Percentiles rank a stretch among this genome's conserved stretches.
phyloP scores from a whole-genome alignment of 139 green algal genomes.

The Pseudopediastrum boryanum region DNA sequence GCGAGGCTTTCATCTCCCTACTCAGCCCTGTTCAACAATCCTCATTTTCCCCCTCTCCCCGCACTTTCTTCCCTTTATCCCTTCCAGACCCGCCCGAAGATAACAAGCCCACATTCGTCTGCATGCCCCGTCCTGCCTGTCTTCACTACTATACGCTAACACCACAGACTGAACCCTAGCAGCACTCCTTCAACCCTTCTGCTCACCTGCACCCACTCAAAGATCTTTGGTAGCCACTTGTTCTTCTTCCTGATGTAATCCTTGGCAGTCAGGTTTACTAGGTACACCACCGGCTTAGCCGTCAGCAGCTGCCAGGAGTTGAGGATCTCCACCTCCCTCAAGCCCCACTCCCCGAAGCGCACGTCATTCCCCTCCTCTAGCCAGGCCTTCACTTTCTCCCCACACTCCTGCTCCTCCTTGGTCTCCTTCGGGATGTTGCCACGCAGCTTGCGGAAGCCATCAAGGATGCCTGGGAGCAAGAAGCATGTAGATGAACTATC shows the following conservation, averaged over 20 bases:
- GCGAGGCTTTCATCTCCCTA: no score
- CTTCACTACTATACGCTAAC: no score
- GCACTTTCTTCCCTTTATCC: no score
- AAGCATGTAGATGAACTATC: neutral
- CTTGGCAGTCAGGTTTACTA: conserved; percentile 93
- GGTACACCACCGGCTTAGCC: conserved; percentile 96
- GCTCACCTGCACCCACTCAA: conserved; percentile 80
- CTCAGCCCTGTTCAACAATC: no score
- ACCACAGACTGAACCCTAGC: no score
- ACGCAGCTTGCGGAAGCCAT: conserved; percentile 61
- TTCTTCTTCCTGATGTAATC: conserved; percentile 98
- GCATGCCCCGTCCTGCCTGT: no score
- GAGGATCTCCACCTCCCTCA: conserved; percentile 83
- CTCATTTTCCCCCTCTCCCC: no score
- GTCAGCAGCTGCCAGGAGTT: conserved; percentile 87
- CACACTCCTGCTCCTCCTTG: conserved; percentile 81
- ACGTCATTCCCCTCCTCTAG: conserved; percentile 83
- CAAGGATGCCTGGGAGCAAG: conserved; percentile 34
- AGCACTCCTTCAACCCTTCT: neutral
- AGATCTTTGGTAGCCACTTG: conserved; percentile 97
- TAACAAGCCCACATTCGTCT: no score
- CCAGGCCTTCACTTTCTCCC: conserved; percentile 35
- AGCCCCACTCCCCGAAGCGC: conserved; percentile 83
- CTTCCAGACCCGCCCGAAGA: no score
- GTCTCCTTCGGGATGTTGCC: conserved; percentile 81